Conservation (phyloP, 1,139 yeast species). For the Hansenula sp. region DNA sequence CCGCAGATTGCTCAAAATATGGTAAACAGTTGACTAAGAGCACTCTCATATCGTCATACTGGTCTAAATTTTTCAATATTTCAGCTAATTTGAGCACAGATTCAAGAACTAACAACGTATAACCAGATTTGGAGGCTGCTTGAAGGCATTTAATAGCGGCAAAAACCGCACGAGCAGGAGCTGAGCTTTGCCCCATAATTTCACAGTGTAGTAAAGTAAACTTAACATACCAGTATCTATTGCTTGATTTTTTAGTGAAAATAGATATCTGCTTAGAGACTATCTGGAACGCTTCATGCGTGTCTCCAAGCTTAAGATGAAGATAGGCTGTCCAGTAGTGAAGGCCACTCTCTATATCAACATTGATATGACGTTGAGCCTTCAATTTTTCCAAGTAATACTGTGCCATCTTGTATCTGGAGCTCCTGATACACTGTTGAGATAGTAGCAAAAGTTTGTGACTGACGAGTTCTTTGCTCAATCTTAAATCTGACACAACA, state of each 20-base stretch:
- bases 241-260: constrained; percentile 25
- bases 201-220: constrained; percentile 41
- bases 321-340: constrained; percentile 18
- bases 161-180: constrained; percentile 38
- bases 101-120: constrained; percentile 34
- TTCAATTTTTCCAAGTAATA: constrained; percentile 8
- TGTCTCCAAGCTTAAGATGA: constrained; percentile 24
- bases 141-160: constrained; percentile 41
- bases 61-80: constrained; percentile 33
- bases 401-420: constrained; percentile 11
- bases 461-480: constrained; percentile 8
- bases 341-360: constrained; percentile 25
- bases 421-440: constrained; percentile 12
- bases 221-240: constrained; percentile 37
- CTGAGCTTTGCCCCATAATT: constrained; percentile 34
- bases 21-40: constrained; percentile 38
- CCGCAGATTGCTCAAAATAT: constrained; percentile 32
- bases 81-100: constrained; percentile 37
- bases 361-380: constrained; percentile 13
- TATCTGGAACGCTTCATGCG: constrained; percentile 31
- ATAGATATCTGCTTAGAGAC: constrained; percentile 27
- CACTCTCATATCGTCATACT: constrained; percentile 32
- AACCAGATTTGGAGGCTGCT: constrained; percentile 38
- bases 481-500: constrained; percentile 15
- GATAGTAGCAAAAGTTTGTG: constrained; percentile 13